Evolutionary conservation across 768 basidiomycete genomes (phyloP).

Genomic region (Podaxis sp.): DNA sequence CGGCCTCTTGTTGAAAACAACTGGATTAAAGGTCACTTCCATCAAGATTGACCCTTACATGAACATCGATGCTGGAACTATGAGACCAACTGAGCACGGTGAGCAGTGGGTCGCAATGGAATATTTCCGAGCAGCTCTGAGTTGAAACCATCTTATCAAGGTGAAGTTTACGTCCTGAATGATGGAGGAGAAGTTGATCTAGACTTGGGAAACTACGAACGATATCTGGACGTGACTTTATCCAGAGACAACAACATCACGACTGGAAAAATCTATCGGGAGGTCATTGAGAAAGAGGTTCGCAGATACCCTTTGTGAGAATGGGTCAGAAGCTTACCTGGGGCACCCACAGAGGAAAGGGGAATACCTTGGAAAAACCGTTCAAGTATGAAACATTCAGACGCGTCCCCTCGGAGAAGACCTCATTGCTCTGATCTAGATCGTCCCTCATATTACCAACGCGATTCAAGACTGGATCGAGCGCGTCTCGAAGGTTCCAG

Average conservation of each 20-base stretch:
- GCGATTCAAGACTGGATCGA: conserved; percentile 99
- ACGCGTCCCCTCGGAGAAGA: background rate
- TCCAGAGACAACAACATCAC: conserved; percentile 97
- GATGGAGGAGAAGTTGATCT: conserved; percentile 98
- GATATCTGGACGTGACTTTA: conserved; percentile 93
- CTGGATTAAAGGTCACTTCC: conserved; percentile 94
- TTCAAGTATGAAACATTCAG: conserved; percentile 59
- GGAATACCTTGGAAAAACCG: conserved; percentile 94
- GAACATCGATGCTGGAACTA: conserved; percentile 99
- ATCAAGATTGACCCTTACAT: conserved; percentile 99
- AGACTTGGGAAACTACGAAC: conserved; percentile 97
- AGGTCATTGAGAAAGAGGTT: conserved; percentile 98
- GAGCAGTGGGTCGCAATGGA: conserved; percentile 26
- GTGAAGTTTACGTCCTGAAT: conserved; percentile 97
- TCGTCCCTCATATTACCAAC: conserved; percentile 94
- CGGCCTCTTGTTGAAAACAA: conserved; percentile 91
- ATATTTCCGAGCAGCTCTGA: background rate
- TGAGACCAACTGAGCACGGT: conserved; percentile 99
- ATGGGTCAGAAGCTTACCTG: conserved; percentile 2
- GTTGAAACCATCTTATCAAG: conserved; percentile 34
- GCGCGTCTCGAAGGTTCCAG: conserved; percentile 90
- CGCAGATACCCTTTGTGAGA: conserved; percentile 22
- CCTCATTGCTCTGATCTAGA: conserved; percentile 39
- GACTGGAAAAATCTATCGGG: conserved; percentile 95
- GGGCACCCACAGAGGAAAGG: conserved; percentile 58